Evolutionary conservation across 2,329 filamentous ascomycete genomes (phyloP).

Genomic region (Bipolaris zeicola): DNA sequence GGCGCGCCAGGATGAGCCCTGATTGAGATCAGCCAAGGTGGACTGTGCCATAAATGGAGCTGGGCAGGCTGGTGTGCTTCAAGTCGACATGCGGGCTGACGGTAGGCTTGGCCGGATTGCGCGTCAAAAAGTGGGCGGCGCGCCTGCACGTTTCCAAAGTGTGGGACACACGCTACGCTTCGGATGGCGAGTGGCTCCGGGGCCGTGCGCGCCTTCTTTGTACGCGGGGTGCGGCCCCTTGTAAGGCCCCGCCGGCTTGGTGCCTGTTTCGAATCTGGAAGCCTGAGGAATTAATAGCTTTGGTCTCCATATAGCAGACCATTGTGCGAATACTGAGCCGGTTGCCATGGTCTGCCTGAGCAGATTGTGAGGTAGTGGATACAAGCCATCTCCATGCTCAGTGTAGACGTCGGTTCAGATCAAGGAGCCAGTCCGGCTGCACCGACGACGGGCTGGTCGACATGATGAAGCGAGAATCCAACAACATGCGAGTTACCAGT

Average conservation of each 20-base stretch:
- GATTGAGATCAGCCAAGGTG: slow-evolving; percentile 1
- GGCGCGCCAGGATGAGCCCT: neutral
- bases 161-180: neutral
- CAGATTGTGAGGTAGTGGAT: neutral
- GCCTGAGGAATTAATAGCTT: neutral
- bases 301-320: neutral
- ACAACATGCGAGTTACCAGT: too few relatives aligned
- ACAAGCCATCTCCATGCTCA: neutral
- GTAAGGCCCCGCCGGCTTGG: too few relatives aligned
- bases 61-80: neutral
- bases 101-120: slow-evolving; percentile 9
- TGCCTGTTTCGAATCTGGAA: too few relatives aligned
- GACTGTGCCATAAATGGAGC: neutral
- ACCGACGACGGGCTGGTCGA: too few relatives aligned
- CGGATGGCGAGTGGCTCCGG: neutral
- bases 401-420: too few relatives aligned
- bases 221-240: neutral
- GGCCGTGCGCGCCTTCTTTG: neutral
- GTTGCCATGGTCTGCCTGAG: neutral
- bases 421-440: too few relatives aligned
- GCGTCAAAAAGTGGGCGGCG: slow-evolving; percentile 15
- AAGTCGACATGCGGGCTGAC: slow-evolving; percentile 4
- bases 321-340: neutral
- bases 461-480: too few relatives aligned
- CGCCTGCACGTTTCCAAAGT: slow-evolving; percentile 10